A percentile compares a stretch with the other conserved stretches of the same genome.
Evolutionary conservation across 352 stramenopile species (phyloP).

Genomic region (Phytophthora ohioensis): DNA sequence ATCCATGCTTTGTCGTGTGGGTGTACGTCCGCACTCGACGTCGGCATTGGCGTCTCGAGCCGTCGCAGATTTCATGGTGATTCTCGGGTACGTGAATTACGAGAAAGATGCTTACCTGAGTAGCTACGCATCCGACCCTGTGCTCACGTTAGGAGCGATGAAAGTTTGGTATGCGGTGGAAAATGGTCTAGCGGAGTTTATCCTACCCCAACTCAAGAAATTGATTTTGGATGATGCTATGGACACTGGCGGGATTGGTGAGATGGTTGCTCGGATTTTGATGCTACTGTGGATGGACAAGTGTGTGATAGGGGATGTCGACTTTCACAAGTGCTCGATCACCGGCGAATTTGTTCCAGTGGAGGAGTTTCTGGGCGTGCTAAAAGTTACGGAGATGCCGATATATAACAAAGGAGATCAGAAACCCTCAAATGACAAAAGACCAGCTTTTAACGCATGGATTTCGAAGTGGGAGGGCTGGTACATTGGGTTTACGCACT

Average conservation of each 20-base stretch:
- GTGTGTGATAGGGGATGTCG: slow-evolving; percentile 1
- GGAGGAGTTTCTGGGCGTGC: neutral
- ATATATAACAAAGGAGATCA: neutral
- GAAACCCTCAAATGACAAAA: neutral
- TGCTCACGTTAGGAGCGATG: slow-evolving; percentile 10
- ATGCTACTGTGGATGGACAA: slow-evolving; percentile 17
- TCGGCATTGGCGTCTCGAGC: slow-evolving; percentile 10
- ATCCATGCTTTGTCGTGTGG: slow-evolving; percentile 14
- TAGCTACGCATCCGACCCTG: slow-evolving; percentile 20
- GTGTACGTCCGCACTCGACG: slow-evolving; percentile 2
- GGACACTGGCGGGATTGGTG: slow-evolving; percentile 4
- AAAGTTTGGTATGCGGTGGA: slow-evolving; percentile 14
- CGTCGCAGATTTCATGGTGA: slow-evolving; percentile 25
- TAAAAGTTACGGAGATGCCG: neutral
- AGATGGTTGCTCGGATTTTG: slow-evolving; percentile 19
- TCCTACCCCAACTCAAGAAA: slow-evolving; percentile 13
- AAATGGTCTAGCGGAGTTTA: neutral
- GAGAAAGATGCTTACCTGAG: slow-evolving; percentile 7
- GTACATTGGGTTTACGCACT: slow-evolving; percentile 43
- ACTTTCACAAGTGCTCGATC: neutral
- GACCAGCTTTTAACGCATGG: slow-evolving; percentile 7
- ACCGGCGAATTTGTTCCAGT: slow-evolving; percentile 12
- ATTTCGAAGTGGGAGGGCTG: slow-evolving; percentile 24
- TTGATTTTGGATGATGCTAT: slow-evolving; percentile 16
- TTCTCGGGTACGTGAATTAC: slow-evolving; percentile 17